Evolutionary conservation across 2,329 filamentous ascomycete species (phyloP).

Genomic region (Phymatotrichopsis omnivora): DNA sequence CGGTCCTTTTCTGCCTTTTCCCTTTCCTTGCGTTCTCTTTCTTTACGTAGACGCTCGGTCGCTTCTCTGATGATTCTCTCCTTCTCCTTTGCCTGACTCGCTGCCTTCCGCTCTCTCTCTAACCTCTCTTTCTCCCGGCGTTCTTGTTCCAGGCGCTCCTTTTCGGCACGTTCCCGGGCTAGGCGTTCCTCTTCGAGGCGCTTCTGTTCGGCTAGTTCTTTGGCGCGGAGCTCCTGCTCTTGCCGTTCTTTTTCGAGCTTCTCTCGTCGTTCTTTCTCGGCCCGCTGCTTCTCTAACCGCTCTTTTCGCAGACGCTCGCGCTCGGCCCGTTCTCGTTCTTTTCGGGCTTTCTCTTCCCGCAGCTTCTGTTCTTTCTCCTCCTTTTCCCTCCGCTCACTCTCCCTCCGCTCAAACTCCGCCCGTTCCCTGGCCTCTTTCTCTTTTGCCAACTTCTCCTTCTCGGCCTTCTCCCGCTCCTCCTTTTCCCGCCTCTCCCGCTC

Average conservation of each 20-base stretch:
- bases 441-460: slow-evolving; percentile 2
- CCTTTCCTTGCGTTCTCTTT: slow-evolving; percentile 18
- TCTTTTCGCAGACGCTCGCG: slow-evolving; percentile 18
- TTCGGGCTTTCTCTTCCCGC: slow-evolving; percentile 13
- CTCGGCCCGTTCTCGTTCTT: slow-evolving; percentile 15
- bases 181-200: slow-evolving; percentile 13
- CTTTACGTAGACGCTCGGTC: slow-evolving; percentile 17
- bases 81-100: slow-evolving; percentile 23
- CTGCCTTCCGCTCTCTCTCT: slow-evolving; percentile 19
- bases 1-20: slow-evolving; percentile 21
- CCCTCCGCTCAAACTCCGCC: slow-evolving; percentile 11
- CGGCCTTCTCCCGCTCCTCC: slow-evolving; percentile 4
- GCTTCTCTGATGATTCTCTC: slow-evolving; percentile 23
- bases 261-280: slow-evolving; percentile 18
- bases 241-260: slow-evolving; percentile 41
- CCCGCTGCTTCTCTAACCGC: slow-evolving; percentile 16
- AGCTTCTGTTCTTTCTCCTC: slow-evolving; percentile 13
- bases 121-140: slow-evolving; percentile 18
- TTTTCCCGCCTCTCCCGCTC: slow-evolving; percentile 13
- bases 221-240: slow-evolving; percentile 12
- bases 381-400: slow-evolving; percentile 8
- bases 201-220: slow-evolving; percentile 7
- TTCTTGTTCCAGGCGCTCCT: slow-evolving; percentile 18
- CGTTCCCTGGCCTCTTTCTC: not conserved
- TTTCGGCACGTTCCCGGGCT: slow-evolving; percentile 5